These are phyloP conservation scores for Candida gorgasii DNA, from an alignment of 805 yeast species.

Conservation along the genomic window DNA sequence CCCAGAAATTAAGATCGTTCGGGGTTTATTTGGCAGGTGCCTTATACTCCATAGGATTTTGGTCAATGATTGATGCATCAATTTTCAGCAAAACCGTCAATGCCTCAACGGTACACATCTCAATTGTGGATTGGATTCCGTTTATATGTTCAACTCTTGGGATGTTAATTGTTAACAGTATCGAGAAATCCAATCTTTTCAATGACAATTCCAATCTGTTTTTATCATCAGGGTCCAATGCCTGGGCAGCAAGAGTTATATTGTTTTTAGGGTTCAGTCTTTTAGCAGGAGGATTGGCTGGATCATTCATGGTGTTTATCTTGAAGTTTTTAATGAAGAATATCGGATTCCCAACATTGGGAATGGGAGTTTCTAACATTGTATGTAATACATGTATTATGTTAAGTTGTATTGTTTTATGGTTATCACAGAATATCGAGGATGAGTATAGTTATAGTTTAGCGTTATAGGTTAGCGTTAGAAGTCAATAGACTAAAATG, in stretches of 20 bases:
- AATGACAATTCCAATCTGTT: conserved; percentile 33
- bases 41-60: conserved; percentile 81
- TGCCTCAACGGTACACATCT: conserved; percentile 83
- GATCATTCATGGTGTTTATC: conserved; percentile 84
- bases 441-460: conserved; percentile 94
- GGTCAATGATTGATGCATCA: conserved; percentile 88
- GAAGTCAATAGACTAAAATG: too few relatives aligned
- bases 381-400: conserved; percentile 75
- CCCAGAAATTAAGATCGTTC: conserved; percentile 64
- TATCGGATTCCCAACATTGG: conserved; percentile 81
- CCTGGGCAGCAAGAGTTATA: conserved; percentile 93
- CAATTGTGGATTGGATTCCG: conserved; percentile 96
- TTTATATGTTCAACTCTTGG: conserved; percentile 86
- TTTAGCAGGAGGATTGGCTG: conserved; percentile 92
- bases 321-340: conserved; percentile 80
- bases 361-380: conserved; percentile 92
- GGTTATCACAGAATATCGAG: conserved; percentile 95
- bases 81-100: conserved; percentile 81
- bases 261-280: conserved; percentile 90
- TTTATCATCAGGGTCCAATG: conserved; percentile 54
- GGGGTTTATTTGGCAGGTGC: conserved; percentile 82
- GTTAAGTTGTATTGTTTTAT: conserved; percentile 84
- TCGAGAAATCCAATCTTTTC: conserved; percentile 65
- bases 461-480: conserved; percentile 35
- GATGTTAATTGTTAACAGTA: conserved; percentile 76